phyloP scores from a whole-genome alignment of 805 yeast species.

The Candida oleophila region DNA sequence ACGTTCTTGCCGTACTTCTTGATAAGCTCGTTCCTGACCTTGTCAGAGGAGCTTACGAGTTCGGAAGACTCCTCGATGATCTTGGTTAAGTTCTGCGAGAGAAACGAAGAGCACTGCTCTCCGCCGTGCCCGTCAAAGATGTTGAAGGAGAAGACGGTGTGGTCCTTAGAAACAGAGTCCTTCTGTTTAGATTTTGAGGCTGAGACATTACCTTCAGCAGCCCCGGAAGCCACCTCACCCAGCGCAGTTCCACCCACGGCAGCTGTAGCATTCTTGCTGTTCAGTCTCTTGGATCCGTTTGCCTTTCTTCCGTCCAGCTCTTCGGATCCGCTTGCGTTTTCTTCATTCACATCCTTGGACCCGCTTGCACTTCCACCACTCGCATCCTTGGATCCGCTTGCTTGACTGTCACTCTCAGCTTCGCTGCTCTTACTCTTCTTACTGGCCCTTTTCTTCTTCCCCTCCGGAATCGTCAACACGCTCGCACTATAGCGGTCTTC shows the following conservation, averaged over 20 bases:
- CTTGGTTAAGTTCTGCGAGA: slow-evolving; percentile 52
- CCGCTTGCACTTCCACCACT: not conserved
- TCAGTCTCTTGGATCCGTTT: not conserved
- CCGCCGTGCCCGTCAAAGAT: slow-evolving; percentile 98
- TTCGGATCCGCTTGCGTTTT: not conserved
- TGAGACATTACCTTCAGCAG: not conserved
- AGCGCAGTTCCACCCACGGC: not conserved
- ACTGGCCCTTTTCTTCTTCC: not conserved
- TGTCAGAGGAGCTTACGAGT: slow-evolving; percentile 23
- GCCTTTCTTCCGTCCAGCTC: not conserved
- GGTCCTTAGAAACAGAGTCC: too few relatives aligned
- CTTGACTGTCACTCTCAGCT: not conserved
- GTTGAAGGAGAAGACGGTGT: slow-evolving; percentile 56
- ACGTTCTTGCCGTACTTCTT: slow-evolving; percentile 56
- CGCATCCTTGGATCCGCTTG: not conserved
- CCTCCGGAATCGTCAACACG: slow-evolving; percentile 40
- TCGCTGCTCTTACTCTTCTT: not conserved
- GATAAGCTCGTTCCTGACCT: slow-evolving; percentile 40
- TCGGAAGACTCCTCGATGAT: slow-evolving; percentile 48
- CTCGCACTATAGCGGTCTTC: slow-evolving; percentile 79
- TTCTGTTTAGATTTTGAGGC: too few relatives aligned
- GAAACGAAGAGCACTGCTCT: slow-evolving; percentile 62
- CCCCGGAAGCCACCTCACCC: slow-evolving; percentile 11
- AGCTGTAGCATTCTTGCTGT: not conserved
- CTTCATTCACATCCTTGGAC: not conserved